A percentile compares a stretch with the other conserved stretches of the same genome.
These are phyloP conservation scores for Anaeramoeba ignava DNA, from an alignment of 78 protist species.

Conservation along the genomic window DNA sequence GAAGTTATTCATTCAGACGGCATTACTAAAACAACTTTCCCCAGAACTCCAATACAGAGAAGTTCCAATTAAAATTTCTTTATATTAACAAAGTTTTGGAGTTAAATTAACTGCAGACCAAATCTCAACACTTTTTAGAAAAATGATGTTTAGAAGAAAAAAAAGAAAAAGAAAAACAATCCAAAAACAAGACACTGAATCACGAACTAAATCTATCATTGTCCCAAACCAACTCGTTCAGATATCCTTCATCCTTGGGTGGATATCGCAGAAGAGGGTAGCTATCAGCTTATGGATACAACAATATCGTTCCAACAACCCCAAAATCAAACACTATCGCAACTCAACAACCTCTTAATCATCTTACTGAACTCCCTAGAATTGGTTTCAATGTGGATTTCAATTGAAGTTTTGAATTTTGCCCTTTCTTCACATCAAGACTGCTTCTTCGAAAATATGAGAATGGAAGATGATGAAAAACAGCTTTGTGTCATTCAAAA, in stretches of 20 bases:
- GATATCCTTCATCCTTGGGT: constrained; percentile 94
- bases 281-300: constrained; percentile 87
- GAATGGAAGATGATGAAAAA: constrained; percentile 26
- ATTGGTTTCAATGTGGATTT: too few relatives aligned
- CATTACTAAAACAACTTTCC: too few relatives aligned
- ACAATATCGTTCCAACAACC: constrained; percentile 51
- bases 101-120: too few relatives aligned
- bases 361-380: constrained; percentile 59
- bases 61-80: too few relatives aligned
- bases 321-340: constrained; percentile 27
- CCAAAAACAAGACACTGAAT: constrained; percentile 12
- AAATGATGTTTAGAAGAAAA: too few relatives aligned
- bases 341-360: constrained; percentile 54
- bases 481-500: constrained; percentile 40
- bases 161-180: background rate
- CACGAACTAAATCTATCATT: too few relatives aligned
- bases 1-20: too few relatives aligned
- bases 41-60: too few relatives aligned
- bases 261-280: constrained; percentile 93
- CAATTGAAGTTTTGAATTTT: constrained; percentile 72
- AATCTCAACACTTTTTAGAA: too few relatives aligned
- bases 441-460: constrained; percentile 28
- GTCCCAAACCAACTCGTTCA: constrained; percentile 57
- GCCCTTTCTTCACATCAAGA: constrained; percentile 63
- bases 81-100: too few relatives aligned